Base-by-base conservation (phyloP, 164 flowering plant genomes). In the Vitis rotundifolia region DNA sequence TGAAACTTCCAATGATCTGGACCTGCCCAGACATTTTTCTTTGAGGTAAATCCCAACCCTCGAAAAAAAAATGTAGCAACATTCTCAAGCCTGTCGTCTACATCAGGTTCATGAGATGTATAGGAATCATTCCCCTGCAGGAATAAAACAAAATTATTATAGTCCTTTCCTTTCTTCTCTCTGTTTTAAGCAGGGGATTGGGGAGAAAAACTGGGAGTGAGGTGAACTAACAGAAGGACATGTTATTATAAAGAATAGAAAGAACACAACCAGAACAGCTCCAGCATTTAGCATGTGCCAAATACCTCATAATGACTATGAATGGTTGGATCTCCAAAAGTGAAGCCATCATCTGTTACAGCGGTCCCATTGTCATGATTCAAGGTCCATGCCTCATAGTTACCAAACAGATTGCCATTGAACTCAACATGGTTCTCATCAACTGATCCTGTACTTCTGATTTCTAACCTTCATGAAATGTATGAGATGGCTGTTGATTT, bases 1-100 rank as follows among this genome's bases (percentile, higher is more conserved):
- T 78, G 84, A 77, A 79, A 96, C 74, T 93, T 93, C 99, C 98
- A 96, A 74, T 96, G 99, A 73, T 92, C 95, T 63, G 98, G 97
- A 70, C 99, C 99, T 58, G 99, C 99, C 99, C 99, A 96, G 37
- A 91, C 88, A 87, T 96, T 96, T 65, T 79, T 87, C 63, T 84
- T 92, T 26, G 92, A 83, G 58, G 79, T 62, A 49, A 89, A 72
- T 56, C 97, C 98, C 78, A 92, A 70, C 59, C 85, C 85, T 48
- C 77, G 72, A 68, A 86, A 83, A 70, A 89, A 66, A 78, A 81
- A 87, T 37, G 60, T 83, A 66, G 86, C 90, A 73, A 88, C 84
- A 53, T 82, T 83, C 53, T 85, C 91, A 71, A 73, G 79, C 73
- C 79, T 84, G 52, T 85, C 92, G 63, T 81, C 86, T 9, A 51